These are phyloP conservation scores for Cinnamomum micranthum DNA, from an alignment of 164 flowering plant species.

Conservation along the genomic window DNA sequence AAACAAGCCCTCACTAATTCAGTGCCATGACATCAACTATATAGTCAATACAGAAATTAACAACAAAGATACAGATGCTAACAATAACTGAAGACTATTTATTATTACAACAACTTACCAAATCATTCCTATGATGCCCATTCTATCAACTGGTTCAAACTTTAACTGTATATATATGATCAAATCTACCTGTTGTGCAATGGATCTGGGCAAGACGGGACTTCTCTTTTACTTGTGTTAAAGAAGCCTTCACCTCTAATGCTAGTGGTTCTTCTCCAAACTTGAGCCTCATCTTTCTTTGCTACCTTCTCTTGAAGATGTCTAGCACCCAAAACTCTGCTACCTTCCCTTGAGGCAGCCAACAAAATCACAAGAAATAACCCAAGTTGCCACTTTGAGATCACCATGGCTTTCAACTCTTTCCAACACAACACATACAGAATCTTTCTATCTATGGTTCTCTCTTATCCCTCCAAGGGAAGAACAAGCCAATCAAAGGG, in stretches of 20 bases:
- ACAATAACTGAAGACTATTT: not conserved
- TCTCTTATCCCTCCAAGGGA: too few relatives aligned
- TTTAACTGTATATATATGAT: not conserved
- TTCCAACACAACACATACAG: not conserved
- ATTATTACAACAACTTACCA: not conserved
- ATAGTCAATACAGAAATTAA: not conserved
- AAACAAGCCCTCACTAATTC: not conserved
- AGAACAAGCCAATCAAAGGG: not conserved
- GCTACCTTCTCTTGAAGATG: conserved; percentile 14
- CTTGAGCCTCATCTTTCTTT: not conserved
- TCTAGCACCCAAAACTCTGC: conserved; percentile 12
- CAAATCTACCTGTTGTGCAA: conserved; percentile 22
- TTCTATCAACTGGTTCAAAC: not conserved
- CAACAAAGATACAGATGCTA: not conserved
- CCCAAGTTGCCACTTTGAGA: conserved; percentile 13
- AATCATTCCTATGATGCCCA: not conserved
- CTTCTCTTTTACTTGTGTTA: conserved; percentile 18
- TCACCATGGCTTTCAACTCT: conserved; percentile 2
- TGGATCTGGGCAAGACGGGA: conserved; percentile 30
- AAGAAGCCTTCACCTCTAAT: conserved; percentile 4
- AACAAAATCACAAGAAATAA: conserved; percentile 17
- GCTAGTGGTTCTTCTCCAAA: conserved; percentile 2
- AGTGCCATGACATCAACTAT: not conserved
- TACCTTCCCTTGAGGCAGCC: conserved; percentile 7
- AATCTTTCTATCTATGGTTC: not conserved